A percentile compares a stretch with the other conserved stretches of the same genome.
phyloP scores from a whole-genome alignment of 176 grass and related monocot species.

The Chrysopogon serrulatus region DNA sequence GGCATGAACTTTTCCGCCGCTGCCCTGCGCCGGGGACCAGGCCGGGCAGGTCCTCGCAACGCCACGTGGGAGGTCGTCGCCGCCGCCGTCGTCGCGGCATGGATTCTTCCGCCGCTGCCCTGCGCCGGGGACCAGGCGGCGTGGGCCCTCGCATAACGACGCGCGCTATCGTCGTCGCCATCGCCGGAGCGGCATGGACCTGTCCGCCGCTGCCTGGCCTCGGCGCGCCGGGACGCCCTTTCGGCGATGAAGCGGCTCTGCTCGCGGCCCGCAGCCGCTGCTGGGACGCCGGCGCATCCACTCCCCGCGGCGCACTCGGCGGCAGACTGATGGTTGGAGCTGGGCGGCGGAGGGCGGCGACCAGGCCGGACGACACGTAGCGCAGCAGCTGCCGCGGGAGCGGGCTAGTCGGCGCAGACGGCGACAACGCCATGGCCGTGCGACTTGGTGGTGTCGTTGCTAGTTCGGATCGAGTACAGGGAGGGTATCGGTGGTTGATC shows the following conservation, averaged over 20 bases:
- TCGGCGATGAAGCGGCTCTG: neutral
- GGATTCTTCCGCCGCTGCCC: neutral
- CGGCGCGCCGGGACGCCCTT: neutral
- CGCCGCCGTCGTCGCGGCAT: neutral
- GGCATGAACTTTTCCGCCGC: neutral
- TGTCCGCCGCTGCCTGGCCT: neutral
- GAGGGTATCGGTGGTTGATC: neutral
- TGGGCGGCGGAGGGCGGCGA: neutral
- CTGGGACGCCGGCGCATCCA: neutral
- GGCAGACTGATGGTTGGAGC: neutral
- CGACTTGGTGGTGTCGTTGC: too few species aligned
- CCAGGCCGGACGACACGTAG: neutral
- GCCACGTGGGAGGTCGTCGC: too few species aligned
- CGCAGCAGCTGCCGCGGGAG: neutral
- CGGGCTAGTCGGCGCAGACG: neutral
- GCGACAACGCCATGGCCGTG: neutral
- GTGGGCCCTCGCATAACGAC: neutral
- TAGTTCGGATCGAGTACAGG: too few species aligned
- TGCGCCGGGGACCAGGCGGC: neutral
- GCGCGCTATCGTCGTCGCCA: neutral
- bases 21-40: rapidly evolving
- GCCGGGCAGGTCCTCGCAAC: neutral
- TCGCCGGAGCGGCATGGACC: neutral
- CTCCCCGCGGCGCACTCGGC: neutral
- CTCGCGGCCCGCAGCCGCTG: neutral